phyloP scores from a whole-genome alignment of 257 asterid species.

The Primulina tabacum region DNA sequence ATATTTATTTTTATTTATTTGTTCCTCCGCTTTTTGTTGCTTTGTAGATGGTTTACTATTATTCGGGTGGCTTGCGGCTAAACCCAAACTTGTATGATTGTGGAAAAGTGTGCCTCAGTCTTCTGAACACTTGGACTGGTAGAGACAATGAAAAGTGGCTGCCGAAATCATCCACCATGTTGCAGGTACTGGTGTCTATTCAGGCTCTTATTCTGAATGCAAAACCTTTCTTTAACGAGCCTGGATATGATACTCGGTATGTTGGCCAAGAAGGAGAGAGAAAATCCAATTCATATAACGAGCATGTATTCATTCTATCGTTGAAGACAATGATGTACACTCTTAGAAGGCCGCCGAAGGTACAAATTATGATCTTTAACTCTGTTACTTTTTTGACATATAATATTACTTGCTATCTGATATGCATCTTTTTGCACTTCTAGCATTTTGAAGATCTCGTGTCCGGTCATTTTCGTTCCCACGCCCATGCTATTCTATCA shows the following conservation, averaged over 20 bases:
- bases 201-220: conserved; percentile 52
- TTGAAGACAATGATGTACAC: conserved; percentile 54
- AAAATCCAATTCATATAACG: conserved; percentile 38
- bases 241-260: conserved; percentile 38
- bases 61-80: conserved; percentile 53
- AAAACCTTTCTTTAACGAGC: conserved; percentile 54
- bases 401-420: neutral
- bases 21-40: neutral
- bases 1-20: neutral
- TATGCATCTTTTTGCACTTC: neutral
- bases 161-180: conserved; percentile 52
- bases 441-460: conserved; percentile 58
- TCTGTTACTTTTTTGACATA: neutral
- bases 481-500: conserved; percentile 40
- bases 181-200: conserved; percentile 54
- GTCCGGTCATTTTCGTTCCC: conserved; percentile 40
- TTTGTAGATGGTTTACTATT: conserved; percentile 47
- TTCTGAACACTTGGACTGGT: conserved; percentile 58
- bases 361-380: conserved; percentile 13
- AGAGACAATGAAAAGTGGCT: conserved; percentile 46
- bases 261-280: conserved; percentile 37
- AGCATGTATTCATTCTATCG: conserved; percentile 38
- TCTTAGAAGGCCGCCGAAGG: conserved; percentile 55
- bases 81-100: conserved; percentile 59
- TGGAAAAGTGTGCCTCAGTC: conserved; percentile 62